A percentile compares a stretch with the other conserved stretches of the same genome.
Evolutionary conservation across 2,329 filamentous ascomycete species (phyloP).

Genomic region (Basipetospora sp.): DNA sequence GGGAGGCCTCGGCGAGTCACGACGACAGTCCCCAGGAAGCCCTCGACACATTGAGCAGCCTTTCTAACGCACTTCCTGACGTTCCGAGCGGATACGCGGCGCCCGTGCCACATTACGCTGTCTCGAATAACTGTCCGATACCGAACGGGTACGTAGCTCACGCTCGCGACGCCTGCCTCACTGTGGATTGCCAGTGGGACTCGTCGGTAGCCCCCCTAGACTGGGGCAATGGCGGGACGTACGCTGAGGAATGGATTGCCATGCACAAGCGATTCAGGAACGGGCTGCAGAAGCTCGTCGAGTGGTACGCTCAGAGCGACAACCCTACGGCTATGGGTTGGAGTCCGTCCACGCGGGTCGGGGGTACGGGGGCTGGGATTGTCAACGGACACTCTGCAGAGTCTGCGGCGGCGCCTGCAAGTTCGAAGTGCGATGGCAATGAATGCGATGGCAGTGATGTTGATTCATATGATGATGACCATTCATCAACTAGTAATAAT

Average conservation of each 20-base stretch:
- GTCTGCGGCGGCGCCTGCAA: no score
- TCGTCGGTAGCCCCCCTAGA: conserved; percentile 63
- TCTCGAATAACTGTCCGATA: conserved; percentile 67
- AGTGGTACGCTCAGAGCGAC: conserved; percentile 59
- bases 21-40: neutral
- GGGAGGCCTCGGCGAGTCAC: neutral
- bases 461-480: no score
- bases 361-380: conserved; percentile 20
- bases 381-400: conserved; percentile 6
- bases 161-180: conserved; percentile 69
- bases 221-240: conserved; percentile 78
- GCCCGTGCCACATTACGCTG: conserved; percentile 68
- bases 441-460: no score
- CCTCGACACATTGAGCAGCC: conserved; percentile 2
- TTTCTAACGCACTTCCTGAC: conserved; percentile 20
- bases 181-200: conserved; percentile 93
- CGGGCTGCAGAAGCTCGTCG: conserved; percentile 63
- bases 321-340: conserved; percentile 37
- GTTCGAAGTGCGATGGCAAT: conserved; percentile 12
- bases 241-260: conserved; percentile 84
- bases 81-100: conserved; percentile 42
- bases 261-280: conserved; percentile 86
- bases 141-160: conserved; percentile 80
- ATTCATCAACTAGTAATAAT: conserved; percentile 9
- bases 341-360: conserved; percentile 18